Base-by-base conservation (phyloP, 169 alveolate species). In the Eimeria falciformis region DNA sequence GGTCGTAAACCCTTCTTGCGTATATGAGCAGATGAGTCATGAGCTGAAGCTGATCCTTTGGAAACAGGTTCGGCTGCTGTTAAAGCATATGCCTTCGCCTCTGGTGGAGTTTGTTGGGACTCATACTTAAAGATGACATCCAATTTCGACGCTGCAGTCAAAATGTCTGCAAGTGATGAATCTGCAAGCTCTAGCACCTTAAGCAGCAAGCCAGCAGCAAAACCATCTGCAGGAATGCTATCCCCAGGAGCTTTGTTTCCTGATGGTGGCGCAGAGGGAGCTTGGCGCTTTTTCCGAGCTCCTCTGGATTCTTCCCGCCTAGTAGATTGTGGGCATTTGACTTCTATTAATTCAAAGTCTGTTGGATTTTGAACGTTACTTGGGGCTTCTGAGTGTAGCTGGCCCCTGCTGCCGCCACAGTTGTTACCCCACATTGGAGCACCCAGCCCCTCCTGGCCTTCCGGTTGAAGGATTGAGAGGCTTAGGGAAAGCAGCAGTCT, bases 151-250 rank as follows among this genome's bases (percentile, higher is more conserved):
- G 86, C 86, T 21, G 86, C 86, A 12, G 66, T 7, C 11, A 77
- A 7, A 43, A 77, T 29, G 45, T 77, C 86, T n/a, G 25, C 33
- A 47, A 77, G 45, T 40, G 47, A 7, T 4, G 86, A 68, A 0
- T 77, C 86, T 17, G 86, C 66, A 53, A 77, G 18, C 5, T 77
- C 86, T 9, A 77, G 86, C 43, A 43, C 68, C 86, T 77, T 77
- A 46, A 77, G 86, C 43, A 77, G 45, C 62, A 77, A 5, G 2
- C 65, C 65, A 17, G 65, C 65, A 53, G 65, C 17, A 21, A 12
- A 17, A n/a, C 68, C 66, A 37, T 77, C 86, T 77, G 23, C 65
- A 18, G 45, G 58, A 27, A 4, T 77, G 62, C 66, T 9, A 18
- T 62, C 37, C 43, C 27, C 75, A 9, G 75, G 43, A 27, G 43